A percentile compares a stretch with the other conserved stretches of the same genome.
These are phyloP conservation scores for Lyophyllum semitale DNA, from an alignment of 768 basidiomycete species.

Conservation along the genomic window DNA sequence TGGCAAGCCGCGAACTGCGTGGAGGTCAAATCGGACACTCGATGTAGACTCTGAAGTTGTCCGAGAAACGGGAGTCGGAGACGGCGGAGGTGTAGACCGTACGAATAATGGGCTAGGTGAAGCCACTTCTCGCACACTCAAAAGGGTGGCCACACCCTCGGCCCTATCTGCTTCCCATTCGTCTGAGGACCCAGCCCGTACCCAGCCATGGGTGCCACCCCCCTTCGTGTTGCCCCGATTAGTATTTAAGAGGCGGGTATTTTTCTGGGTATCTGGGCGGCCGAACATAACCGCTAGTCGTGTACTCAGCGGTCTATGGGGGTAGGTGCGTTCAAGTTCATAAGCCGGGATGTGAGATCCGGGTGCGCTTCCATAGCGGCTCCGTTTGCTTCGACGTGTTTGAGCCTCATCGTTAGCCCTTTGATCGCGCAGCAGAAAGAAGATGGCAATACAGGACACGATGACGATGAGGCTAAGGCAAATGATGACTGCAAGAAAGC, in stretches of 20 bases:
- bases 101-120: constrained; percentile 6
- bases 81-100: not conserved
- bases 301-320: constrained; percentile 4
- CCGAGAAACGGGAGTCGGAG: constrained; percentile 20
- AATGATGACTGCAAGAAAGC: constrained; percentile 65
- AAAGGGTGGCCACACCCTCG: constrained; percentile 4
- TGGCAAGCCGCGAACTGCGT: constrained; percentile 21
- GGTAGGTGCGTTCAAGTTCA: not conserved
- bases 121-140: constrained; percentile 1
- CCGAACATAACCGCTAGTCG: constrained; percentile 5
- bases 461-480: constrained; percentile 55
- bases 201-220: constrained; percentile 45
- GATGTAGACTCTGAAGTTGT: constrained; percentile 29
- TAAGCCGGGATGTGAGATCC: constrained; percentile 15
- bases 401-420: constrained; percentile 41
- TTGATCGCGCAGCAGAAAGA: constrained; percentile 56
- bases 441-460: constrained; percentile 51
- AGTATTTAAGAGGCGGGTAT: not conserved
- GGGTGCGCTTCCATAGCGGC: constrained; percentile 9
- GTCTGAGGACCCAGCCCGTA: constrained; percentile 48
- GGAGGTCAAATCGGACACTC: constrained; percentile 28
- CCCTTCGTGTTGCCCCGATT: constrained; percentile 19
- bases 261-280: not conserved
- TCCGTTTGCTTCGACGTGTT: constrained; percentile 28
- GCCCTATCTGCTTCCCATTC: constrained; percentile 42